Base-by-base conservation (phyloP, 208 protist genomes). In the Trypanosoma theileri region DNA sequence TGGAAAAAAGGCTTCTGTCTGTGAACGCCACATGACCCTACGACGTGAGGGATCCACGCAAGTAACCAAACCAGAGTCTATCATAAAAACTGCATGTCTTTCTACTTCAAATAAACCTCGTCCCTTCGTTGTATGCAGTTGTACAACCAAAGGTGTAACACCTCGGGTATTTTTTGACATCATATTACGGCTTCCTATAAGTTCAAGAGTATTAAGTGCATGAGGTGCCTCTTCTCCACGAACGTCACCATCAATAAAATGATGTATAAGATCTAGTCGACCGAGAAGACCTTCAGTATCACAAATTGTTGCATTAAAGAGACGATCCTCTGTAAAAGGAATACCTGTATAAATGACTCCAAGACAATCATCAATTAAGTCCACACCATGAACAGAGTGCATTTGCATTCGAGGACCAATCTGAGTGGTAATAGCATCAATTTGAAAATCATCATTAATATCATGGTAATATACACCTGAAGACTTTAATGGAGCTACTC, bases 401-500 rank as follows among this genome's bases (percentile, higher is more conserved):
- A 68, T 71, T n/a, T 58, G 45, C 44, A 71, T 74, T 17, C 79
- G 69, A 17, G 79, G 64, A 9, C 88, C 91, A 41, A 96, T 89
- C 42, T 74, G 72, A 7, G 78, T 92, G 17, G 63, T 61, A 59
- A 94, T 60, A 16, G 80, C 75, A 52, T 96, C 91, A 58, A 96
- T 80, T 51, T 82, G 73, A 56, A 86, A 82, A 68, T 96, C 88
- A 54, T 93, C 86, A 71, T 96, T 94, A 51, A 97, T 80, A 78
- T 97, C 91, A 66, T 94, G 71, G 73, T 95, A 97, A 57, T 57
- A 77, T 14, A 79, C 77, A n/a, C 68, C 54, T 41, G 77, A 64
- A 44, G 81, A 64, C 41, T 83, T 78, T 35, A 97, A 78, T 21
- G 93, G 91, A 24, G 66, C 64, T 2, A 97, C 70, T 40, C 58